Evolutionary conservation across 805 yeast genomes (phyloP).

Genomic region (Saccharomycopsis sp.): DNA sequence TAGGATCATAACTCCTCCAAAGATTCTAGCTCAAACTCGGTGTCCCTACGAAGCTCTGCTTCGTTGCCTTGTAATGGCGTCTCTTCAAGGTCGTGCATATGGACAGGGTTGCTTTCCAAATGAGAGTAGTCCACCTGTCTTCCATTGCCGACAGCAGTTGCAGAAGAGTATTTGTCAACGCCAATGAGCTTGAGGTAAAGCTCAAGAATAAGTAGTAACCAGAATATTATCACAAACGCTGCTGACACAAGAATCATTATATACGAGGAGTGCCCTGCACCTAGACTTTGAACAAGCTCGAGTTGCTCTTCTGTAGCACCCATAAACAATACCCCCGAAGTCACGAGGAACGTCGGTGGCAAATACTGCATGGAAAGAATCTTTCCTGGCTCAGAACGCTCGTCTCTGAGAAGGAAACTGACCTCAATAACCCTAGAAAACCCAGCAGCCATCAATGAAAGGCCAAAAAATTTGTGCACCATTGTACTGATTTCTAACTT

Average conservation of each 20-base stretch:
- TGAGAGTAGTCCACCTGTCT: constrained; percentile 3
- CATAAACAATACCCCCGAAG: constrained; percentile 82
- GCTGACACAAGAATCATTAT: constrained; percentile 63
- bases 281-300: constrained; percentile 57
- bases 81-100: neutral
- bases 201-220: constrained; percentile 55
- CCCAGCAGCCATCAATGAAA: constrained; percentile 75
- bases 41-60: neutral
- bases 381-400: constrained; percentile 35
- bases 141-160: neutral
- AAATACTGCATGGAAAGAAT: constrained; percentile 74
- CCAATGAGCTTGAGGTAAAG: constrained; percentile 44
- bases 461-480: constrained; percentile 83
- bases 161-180: constrained; percentile 9
- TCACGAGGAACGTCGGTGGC: constrained; percentile 74
- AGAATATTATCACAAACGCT: constrained; percentile 63
- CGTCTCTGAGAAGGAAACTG: constrained; percentile 64
- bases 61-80: neutral
- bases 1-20: neutral
- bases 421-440: constrained; percentile 71
- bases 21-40: constrained; percentile 14
- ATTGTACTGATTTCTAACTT: constrained; percentile 69
- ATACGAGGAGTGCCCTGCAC: constrained; percentile 83
- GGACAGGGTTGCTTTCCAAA: constrained; percentile 6
- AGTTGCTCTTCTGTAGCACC: constrained; percentile 90